phyloP scores from a whole-genome alignment of 2,329 filamentous ascomycete species.

The Eutypa lata region DNA sequence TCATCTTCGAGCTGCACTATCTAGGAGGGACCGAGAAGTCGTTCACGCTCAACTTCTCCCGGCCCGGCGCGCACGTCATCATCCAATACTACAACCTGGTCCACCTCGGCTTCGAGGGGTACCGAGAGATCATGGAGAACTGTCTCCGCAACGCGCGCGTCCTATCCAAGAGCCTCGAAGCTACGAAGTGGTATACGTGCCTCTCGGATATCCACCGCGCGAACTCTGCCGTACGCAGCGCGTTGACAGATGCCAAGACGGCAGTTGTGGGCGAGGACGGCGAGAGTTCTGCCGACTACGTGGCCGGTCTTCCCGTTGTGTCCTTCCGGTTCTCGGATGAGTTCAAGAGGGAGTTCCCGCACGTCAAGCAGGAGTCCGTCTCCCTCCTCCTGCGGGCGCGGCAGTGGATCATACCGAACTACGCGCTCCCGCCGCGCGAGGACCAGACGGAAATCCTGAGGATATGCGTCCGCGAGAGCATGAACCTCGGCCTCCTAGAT shows the following conservation, averaged over 20 bases:
- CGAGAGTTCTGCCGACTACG: conserved; percentile 58
- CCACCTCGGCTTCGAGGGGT: conserved; percentile 65
- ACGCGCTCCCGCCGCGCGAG: conserved; percentile 61
- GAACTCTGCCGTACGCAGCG: conserved; percentile 37
- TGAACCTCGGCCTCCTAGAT: conserved; percentile 67
- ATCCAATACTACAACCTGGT: conserved; percentile 73
- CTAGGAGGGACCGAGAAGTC: conserved; percentile 69
- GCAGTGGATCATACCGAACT: conserved; percentile 72
- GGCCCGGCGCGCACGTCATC: conserved; percentile 66
- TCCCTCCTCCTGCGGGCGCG: conserved; percentile 61
- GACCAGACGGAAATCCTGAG: conserved; percentile 63
- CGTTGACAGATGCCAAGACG: conserved; percentile 30
- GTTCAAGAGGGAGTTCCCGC: conserved; percentile 58
- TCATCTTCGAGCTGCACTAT: conserved; percentile 69
- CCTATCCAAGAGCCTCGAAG: conserved; percentile 60
- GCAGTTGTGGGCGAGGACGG: conserved; percentile 36
- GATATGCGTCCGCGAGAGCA: conserved; percentile 64
- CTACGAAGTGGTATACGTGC: conserved; percentile 64
- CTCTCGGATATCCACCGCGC: conserved; percentile 64
- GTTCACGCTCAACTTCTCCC: conserved; percentile 71
- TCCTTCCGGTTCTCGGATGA: conserved; percentile 61
- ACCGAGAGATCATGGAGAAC: conserved; percentile 63
- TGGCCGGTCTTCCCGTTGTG: conserved; percentile 65
- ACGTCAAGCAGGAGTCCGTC: conserved; percentile 62
- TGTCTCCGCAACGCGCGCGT: conserved; percentile 62